Conservation (phyloP, 1,139 yeast species). For the Saccharomycopsis hybrid region DNA sequence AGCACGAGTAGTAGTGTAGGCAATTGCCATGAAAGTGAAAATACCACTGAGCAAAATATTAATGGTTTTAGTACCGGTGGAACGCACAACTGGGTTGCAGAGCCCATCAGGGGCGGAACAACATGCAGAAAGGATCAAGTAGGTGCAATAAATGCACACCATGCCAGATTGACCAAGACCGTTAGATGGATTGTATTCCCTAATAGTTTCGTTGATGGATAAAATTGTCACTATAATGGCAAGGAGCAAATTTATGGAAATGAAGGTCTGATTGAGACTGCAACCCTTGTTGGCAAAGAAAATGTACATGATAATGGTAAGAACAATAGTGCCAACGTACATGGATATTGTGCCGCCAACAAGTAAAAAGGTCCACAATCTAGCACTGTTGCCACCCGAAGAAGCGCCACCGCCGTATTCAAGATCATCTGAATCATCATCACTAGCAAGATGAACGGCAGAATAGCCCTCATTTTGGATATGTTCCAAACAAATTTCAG, state of each 20-base stretch:
- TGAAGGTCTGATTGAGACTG: slow-evolving; percentile 84
- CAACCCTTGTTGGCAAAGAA: slow-evolving; percentile 85
- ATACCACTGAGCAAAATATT: slow-evolving; percentile 86
- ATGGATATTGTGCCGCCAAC: slow-evolving; percentile 82
- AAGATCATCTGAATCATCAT: slow-evolving; percentile 24
- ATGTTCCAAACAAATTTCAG: slow-evolving; percentile 88
- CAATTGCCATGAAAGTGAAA: slow-evolving; percentile 91
- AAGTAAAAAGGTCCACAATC: slow-evolving; percentile 72
- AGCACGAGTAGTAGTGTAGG: slow-evolving; percentile 95
- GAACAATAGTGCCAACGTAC: slow-evolving; percentile 67
- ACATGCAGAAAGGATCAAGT: slow-evolving; percentile 87
- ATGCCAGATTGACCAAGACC: slow-evolving; percentile 96
- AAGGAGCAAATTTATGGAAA: slow-evolving; percentile 65
- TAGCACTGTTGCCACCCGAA: slow-evolving; percentile 23
- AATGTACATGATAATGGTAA: slow-evolving; percentile 74
- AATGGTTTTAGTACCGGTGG: slow-evolving; percentile 84
- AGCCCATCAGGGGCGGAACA: slow-evolving; percentile 95
- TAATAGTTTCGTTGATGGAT: slow-evolving; percentile 78
- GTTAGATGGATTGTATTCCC: slow-evolving; percentile 89
- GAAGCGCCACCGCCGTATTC: slow-evolving; percentile 32
- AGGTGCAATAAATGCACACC: slow-evolving; percentile 92
- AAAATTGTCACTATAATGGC: slow-evolving; percentile 57
- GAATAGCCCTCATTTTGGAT: slow-evolving; percentile 69
- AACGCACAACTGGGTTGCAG: slow-evolving; percentile 88
- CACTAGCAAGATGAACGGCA: slow-evolving; percentile 27